Evolutionary conservation across 176 grass and related monocot genomes (phyloP).

Genomic region (Metroxylon sagu): DNA sequence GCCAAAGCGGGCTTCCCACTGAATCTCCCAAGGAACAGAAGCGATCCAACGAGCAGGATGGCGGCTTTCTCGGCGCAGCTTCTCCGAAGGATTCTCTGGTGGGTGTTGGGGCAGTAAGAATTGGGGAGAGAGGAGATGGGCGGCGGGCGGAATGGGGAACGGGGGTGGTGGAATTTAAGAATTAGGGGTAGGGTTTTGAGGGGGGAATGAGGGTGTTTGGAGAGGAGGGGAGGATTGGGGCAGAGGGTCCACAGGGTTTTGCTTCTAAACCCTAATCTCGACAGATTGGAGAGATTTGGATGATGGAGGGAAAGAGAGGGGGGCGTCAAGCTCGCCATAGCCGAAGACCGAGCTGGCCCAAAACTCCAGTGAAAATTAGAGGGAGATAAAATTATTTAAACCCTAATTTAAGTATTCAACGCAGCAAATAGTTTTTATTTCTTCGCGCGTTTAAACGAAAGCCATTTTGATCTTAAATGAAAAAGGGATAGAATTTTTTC

Average conservation of each 20-base stretch:
- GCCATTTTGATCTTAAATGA: too few relatives aligned
- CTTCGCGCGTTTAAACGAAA: too few relatives aligned
- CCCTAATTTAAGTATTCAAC: constrained; percentile 16
- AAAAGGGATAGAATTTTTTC: too few relatives aligned
- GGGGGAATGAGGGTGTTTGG: constrained; percentile 14
- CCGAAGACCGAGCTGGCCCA: neutral
- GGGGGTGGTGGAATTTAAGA: too few relatives aligned
- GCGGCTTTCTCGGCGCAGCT: constrained; percentile 5
- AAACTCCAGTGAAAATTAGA: neutral
- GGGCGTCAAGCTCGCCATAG: constrained; percentile 38
- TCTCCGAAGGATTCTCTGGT: constrained; percentile 1
- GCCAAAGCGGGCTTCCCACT: constrained; percentile 5
- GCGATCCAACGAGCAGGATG: constrained; percentile 7
- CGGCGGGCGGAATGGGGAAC: neutral
- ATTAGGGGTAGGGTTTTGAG: constrained; percentile 12
- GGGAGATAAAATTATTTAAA: neutral
- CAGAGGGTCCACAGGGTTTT: neutral
- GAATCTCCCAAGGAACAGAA: constrained; percentile 18
- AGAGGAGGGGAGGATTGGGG: constrained; percentile 12
- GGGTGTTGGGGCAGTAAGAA: neutral
- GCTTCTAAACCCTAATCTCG: neutral
- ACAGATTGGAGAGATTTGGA: neutral
- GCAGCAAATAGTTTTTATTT: too few relatives aligned
- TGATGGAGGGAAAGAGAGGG: neutral
- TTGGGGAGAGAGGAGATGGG: neutral